Evolutionary conservation across 2,329 filamentous ascomycete species (phyloP), one percentile per base, ranked within the genome.

Genomic region (Fonsecaea pugnacius): DNA sequence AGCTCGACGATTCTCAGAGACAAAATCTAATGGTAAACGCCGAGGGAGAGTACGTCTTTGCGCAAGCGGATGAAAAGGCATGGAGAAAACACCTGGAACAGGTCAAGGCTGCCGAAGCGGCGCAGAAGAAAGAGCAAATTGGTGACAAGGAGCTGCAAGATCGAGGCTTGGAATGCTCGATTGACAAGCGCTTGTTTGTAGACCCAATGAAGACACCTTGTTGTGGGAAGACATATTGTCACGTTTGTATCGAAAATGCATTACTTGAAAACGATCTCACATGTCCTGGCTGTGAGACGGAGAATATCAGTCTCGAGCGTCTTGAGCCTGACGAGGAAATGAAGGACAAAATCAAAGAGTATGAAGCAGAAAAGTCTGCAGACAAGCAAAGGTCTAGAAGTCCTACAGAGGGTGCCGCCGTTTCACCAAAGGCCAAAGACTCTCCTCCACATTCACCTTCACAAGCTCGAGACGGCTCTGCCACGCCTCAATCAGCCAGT

Each of bases 181-280:
- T 98, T 84, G 95, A 98, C 87, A 96, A 96, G 81, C 93, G 91
- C 79, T 89, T 96, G 86, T 97, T 98, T 82, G 89, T 96, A 88
- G 92, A 97, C 78, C 94, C 95, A 85, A 95, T 96, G 85, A 96
- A 96, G 87, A 98, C 95, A 75, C 94, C 95, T 71, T 99, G 95
- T 86, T 99, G 95, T 84, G 87, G 91, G 82, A 96, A 91, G 86
- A 97, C 93, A 76, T 99, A 96, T 84, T 99, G 95, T 85, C 95
- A 95, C 87, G 92, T 97, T 78, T 99, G 95, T 89, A 97, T 99
- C 81, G 96, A 95, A 78, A 96, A 96, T 86, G 91, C 93, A 80
- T 89, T 99, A 79, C 94, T 97, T 80, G 93, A 98, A 83, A 95
- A 90, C 86, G 95, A 99, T 85, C 92, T 99, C 80, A 84, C 93